Evolutionary conservation across 2,329 filamentous ascomycete species (phyloP), one percentile per base, ranked within the genome.

Genomic region (Dactylonectria macrodidyma): DNA sequence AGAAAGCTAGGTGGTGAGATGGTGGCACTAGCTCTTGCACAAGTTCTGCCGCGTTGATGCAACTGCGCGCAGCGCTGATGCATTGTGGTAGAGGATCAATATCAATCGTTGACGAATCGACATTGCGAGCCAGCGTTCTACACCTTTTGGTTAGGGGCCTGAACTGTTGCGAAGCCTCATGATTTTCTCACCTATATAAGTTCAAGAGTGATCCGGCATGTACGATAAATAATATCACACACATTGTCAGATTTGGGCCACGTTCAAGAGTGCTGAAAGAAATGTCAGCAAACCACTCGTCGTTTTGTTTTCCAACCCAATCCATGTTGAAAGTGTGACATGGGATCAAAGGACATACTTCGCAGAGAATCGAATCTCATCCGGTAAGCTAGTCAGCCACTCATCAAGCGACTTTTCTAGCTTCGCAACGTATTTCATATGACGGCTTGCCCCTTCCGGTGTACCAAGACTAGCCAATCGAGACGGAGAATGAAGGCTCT

Each of bases 221-320:
- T 12, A 77, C 50, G 9, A 78, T 75, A 55, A 77, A 78, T 19
- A 75, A 67, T 14, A 78, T 76, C 3, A 76, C 74, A 61, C 76
- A 74, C 74, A 77, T 76, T 16, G 73, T 71, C 30, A 77, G 67
- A n/a, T 73, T 64, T 7, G 70, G 64, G 5, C 68, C 65, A 1
- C 68, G 57, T 14, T 68, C 66, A 4, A 59, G 34, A 10, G 8
- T 11, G 24, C 24, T 48, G 14, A 7, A 1, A 8, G 9, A 3
- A 16, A 14, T 51, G 26, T 51, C 16, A 51, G 48, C 24, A 51
- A 44, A 44, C 8, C 12, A 41, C 38, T 14, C 38, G 38, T 30
- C 26, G 38, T 14, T 41, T 44, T 19, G 14, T 8, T 3, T 3
- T 14, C 5, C 14, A n/a, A n/a, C 41, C 8, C 3, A n/a, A 8